Evolutionary conservation across 139 green algal species (phyloP), one percentile per base, ranked within the genome.

Genomic region (Chlorella vulgaris): DNA sequence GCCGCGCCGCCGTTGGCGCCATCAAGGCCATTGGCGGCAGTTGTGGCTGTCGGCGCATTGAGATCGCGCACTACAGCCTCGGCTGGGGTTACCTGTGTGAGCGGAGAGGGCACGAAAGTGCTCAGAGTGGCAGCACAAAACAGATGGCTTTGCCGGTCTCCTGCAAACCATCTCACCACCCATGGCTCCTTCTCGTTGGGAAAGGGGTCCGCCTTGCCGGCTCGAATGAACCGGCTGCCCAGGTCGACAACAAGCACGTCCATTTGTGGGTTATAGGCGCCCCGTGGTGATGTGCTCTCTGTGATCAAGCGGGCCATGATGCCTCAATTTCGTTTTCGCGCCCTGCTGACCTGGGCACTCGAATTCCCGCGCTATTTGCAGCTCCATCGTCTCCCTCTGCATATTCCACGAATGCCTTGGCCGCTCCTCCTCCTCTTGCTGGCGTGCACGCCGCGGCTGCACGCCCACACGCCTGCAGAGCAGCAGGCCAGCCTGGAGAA

Each of bases 151-250:
- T 29, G 55, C 33, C 60, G 24, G 19, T 15, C 6, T 58, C 39
- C 31, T 62, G 69, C 61, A 31, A 31, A 31, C 58, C 61, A 24
- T 31, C 83, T 38, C 58, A 93, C 81, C 43, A 94, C 68, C 6
- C 85, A 82, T 0, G 92, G 93, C 69, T 93, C 89, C 19, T 89
- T 80, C 0, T 94, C 92, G 24, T 70, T 89, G 0, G 92, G 92
- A 28, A 92, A 93, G 38, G 88, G 86, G 75, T 74, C 75, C 0
- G 87, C 81, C 53, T 87, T 86, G 26, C 93, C 93, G 7, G 90
- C 91, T 33, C 93, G 92, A n/a, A 95, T 78, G 67, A 83, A 91
- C 22, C 89, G 81, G 75, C 83, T 90, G 74, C 93, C 93, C 50
- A 86, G 83, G 51, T 95, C 92, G 21, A 95, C 29, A 1, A 96